phyloP scores from a whole-genome alignment of 805 yeast species.

The Yueomyces sp. region DNA sequence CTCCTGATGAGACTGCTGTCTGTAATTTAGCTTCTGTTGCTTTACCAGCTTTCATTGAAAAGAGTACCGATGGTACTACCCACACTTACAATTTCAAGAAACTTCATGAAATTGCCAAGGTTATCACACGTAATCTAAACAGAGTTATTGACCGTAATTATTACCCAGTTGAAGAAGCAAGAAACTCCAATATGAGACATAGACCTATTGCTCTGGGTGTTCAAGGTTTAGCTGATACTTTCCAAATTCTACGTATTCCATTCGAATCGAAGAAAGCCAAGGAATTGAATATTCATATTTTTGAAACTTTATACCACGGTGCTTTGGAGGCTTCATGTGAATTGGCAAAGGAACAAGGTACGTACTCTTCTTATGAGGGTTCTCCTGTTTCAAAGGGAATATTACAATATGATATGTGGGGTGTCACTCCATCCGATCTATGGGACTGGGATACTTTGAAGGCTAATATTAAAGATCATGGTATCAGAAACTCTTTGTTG shows the following conservation, averaged over 20 bases:
- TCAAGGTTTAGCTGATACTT: slow-evolving; percentile 91
- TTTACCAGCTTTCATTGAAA: slow-evolving; percentile 60
- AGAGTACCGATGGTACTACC: slow-evolving; percentile 30
- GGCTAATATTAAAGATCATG: slow-evolving; percentile 42
- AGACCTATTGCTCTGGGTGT: slow-evolving; percentile 96
- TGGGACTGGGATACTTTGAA: slow-evolving; percentile 80
- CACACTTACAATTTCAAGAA: slow-evolving; percentile 55
- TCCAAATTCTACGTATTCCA: slow-evolving; percentile 66
- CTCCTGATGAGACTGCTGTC: slow-evolving; percentile 88
- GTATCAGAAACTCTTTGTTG: slow-evolving; percentile 74
- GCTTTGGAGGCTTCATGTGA: slow-evolving; percentile 82
- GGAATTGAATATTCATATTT: slow-evolving; percentile 65
- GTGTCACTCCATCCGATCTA: slow-evolving; percentile 56
- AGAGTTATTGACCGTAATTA: slow-evolving; percentile 70
- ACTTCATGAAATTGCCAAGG: slow-evolving; percentile 66
- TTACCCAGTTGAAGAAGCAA: slow-evolving; percentile 75
- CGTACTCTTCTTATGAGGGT: slow-evolving; percentile 62
- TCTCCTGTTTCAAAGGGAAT: slow-evolving; percentile 84
- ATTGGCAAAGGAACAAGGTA: slow-evolving; percentile 55
- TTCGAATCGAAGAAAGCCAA: slow-evolving; percentile 77
- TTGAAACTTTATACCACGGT: slow-evolving; percentile 92
- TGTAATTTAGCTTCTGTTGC: slow-evolving; percentile 91
- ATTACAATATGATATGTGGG: slow-evolving; percentile 84
- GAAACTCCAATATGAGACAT: slow-evolving; percentile 61
- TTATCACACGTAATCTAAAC: slow-evolving; percentile 67